Evolutionary conservation across 768 basidiomycete species (phyloP), one percentile per base, ranked within the genome.

Genomic region (Butyriboletus loyo): DNA sequence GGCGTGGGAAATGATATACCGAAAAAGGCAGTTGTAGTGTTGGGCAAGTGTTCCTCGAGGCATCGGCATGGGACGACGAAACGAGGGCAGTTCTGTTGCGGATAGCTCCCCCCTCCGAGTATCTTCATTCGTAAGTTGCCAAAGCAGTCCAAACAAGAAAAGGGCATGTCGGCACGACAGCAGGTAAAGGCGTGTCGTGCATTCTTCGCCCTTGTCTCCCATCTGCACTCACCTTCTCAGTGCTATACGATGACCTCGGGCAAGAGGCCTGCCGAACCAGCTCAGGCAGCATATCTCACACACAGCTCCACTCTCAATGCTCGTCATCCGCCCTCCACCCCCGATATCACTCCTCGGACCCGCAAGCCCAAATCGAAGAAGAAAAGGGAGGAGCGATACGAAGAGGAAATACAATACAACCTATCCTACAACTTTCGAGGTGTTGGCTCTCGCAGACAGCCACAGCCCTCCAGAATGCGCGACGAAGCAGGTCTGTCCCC

Each of bases 251-350:
- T 69, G 68, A 55, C 70, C 64, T 64, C 67, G 66, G 64, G 66
- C 32, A 69, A 61, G 60, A 65, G 59, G 58, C 50, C 66, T 57
- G 62, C 62, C 59, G 66, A 67, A 50, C 54, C 56, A 55, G 49
- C 69, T 50, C 65, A 67, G 56, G 50, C 62, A 46, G 74, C 79
- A 53, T 85, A 82, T 75, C 78, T 81, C 54, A 75, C 82, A 50
- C 82, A 79, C 66, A 73, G 71, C 66, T 73, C 79, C 61, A 75
- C 74, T 46, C 81, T 80, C 67, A 79, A 76, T 66, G 80, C 77
- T 59, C 77, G 80, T 61, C 67, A 76, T 59, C 72, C 79, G 31
- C 72, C 77, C 56, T 69, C 74, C 54, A 74, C 77, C 7, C 72
- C 78, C 46, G 82, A 86, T 63, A 82, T 73, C 66, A 70, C 71